Percentiles rank a stretch among this genome's conserved stretches.
phyloP scores from a whole-genome alignment of 768 basidiomycete genomes.

The Podaxis sp. region DNA sequence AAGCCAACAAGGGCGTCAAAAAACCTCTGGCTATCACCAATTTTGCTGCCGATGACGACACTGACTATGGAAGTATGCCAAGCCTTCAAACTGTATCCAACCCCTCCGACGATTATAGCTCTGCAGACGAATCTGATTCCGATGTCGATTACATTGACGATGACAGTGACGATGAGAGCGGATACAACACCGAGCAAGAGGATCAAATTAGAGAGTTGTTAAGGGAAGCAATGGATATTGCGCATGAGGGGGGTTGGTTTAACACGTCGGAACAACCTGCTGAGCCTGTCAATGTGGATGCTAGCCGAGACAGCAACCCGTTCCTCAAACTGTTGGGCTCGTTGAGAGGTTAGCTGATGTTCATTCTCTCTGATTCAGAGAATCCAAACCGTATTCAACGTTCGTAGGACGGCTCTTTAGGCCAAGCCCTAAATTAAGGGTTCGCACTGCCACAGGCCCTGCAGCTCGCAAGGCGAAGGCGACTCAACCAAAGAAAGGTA shows the following conservation, averaged over 20 bases:
- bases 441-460: conserved; percentile 22
- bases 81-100: conserved; percentile 65
- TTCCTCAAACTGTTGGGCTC: conserved; percentile 77
- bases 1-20: conserved; percentile 29
- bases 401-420: conserved; percentile 63
- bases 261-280: conserved; percentile 38
- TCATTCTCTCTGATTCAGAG: background rate
- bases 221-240: conserved; percentile 73
- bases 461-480: conserved; percentile 22
- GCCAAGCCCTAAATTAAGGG: conserved; percentile 40
- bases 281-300: conserved; percentile 40
- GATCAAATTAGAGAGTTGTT: conserved; percentile 61
- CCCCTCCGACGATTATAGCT: conserved; percentile 46
- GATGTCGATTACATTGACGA: conserved; percentile 38
- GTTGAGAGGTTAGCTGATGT: conserved; percentile 53
- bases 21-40: conserved; percentile 53
- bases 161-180: conserved; percentile 36
- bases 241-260: conserved; percentile 58
- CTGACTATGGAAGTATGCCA: conserved; percentile 62
- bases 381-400: background rate
- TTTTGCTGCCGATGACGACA: conserved; percentile 38
- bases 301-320: conserved; percentile 67
- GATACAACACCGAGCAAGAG: conserved; percentile 66
- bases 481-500: conserved; percentile 21
- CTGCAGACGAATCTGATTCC: conserved; percentile 35